A percentile compares a stretch with the other conserved stretches of the same genome.
phyloP scores from a whole-genome alignment of 345 rosid genomes.

The Corymbia maculata region DNA sequence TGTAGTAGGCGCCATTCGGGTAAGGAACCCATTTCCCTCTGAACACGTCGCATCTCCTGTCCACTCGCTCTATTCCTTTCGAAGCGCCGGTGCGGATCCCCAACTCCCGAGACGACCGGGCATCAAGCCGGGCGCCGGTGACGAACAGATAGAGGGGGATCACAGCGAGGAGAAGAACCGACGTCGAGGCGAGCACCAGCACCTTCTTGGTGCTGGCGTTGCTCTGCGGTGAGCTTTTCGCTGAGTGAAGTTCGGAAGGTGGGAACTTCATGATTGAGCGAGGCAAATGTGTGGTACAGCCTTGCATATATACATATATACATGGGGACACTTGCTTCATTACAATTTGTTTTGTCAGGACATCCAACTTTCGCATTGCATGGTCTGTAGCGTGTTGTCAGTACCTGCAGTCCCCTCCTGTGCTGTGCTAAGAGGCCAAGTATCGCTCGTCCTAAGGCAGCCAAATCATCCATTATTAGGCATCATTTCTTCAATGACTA shows the following conservation, averaged over 20 bases:
- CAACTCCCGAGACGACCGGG: not conserved
- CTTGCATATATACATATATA: not conserved
- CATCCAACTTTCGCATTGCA: not conserved
- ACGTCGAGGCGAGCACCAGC: not conserved
- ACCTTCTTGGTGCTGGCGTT: not conserved
- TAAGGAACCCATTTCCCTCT: conserved; percentile 26
- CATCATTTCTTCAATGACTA: not conserved
- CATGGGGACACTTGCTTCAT: not conserved
- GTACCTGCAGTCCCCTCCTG: not conserved
- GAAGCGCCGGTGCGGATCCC: not conserved
- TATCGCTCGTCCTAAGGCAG: too few species aligned
- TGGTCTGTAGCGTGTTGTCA: not conserved
- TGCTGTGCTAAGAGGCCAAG: too few species aligned
- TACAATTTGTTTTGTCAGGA: not conserved
- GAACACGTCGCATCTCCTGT: conserved; percentile 22
- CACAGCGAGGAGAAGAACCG: not conserved
- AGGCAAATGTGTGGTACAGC: not conserved
- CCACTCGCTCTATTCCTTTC: not conserved
- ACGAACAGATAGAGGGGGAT: conserved; percentile 3
- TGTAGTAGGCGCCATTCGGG: conserved; percentile 20
- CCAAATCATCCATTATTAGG: too few species aligned
- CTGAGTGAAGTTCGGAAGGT: not conserved
- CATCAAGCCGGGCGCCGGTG: not conserved
- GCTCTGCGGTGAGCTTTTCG: not conserved
- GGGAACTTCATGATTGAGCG: not conserved